phyloP scores from a whole-genome alignment of 768 basidiomycete genomes.

The Suillus lakei region DNA sequence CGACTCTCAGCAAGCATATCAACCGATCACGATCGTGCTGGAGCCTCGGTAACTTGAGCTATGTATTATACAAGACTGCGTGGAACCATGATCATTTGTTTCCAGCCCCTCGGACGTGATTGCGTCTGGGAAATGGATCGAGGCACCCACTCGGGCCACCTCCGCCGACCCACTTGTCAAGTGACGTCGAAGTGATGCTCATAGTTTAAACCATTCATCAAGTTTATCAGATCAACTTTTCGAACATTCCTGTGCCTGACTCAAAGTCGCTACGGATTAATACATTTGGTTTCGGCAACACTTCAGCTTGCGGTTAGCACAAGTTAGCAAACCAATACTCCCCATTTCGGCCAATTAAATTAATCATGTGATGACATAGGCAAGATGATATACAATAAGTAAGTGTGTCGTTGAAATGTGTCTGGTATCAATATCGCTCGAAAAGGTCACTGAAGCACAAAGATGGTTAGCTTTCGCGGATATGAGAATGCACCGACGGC shows the following conservation, averaged over 20 bases:
- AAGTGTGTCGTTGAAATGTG: conserved; percentile 2
- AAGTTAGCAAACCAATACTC: not conserved
- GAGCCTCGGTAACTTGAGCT: not conserved
- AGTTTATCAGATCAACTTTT: not conserved
- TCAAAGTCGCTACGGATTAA: not conserved
- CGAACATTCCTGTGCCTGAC: not conserved
- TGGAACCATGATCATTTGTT: not conserved
- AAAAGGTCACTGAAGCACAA: conserved; percentile 7
- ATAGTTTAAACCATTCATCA: not conserved
- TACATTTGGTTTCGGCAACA: not conserved
- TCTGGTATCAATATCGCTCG: conserved; percentile 5
- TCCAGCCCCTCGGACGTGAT: not conserved
- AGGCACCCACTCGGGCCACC: not conserved
- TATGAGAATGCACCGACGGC: conserved; percentile 9
- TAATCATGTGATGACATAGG: conserved; percentile 6
- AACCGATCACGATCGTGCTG: not conserved
- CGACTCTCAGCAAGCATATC: not conserved
- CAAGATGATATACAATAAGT: conserved; percentile 6
- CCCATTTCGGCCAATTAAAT: not conserved
- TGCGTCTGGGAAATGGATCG: not conserved
- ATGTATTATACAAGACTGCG: not conserved
- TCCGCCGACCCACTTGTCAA: not conserved
- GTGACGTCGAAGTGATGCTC: not conserved
- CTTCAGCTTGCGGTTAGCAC: not conserved
- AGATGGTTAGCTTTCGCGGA: not conserved